These are phyloP conservation scores for Fusarium chlamydosporum DNA, from an alignment of 2,329 filamentous ascomycete genomes.

Conservation along the genomic window DNA sequence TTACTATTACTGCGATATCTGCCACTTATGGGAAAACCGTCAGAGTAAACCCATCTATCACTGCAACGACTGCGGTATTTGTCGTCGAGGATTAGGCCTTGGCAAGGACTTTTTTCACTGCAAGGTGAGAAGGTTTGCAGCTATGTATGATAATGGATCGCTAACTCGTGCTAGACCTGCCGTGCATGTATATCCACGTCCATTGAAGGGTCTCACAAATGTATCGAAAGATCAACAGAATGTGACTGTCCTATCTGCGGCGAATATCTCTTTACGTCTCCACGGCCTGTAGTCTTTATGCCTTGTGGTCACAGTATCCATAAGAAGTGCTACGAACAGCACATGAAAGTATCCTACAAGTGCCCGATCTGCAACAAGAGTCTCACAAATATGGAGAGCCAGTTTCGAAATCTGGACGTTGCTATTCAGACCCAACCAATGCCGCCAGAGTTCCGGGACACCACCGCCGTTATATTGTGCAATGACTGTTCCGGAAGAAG, in stretches of 20 bases:
- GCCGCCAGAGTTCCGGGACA: conserved; percentile 85
- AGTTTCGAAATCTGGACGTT: conserved; percentile 91
- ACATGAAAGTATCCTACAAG: conserved; percentile 92
- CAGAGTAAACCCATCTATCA: conserved; percentile 93
- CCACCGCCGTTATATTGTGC: conserved; percentile 86
- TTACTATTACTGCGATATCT: conserved; percentile 93
- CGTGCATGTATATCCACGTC: conserved; percentile 94
- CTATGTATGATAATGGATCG: not conserved
- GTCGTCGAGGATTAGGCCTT: conserved; percentile 87
- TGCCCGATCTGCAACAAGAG: conserved; percentile 98
- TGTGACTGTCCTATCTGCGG: conserved; percentile 97
- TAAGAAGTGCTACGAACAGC: conserved; percentile 86
- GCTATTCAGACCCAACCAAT: conserved; percentile 92
- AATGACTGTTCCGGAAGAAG: conserved; percentile 95
- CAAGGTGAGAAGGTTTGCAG: conserved; percentile 74
- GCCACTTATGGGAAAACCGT: conserved; percentile 98
- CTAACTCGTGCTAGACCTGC: conserved; percentile 73
- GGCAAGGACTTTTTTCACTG: conserved; percentile 99
- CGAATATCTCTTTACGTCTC: conserved; percentile 95
- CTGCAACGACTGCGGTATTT: conserved; percentile 96
- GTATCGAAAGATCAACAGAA: conserved; percentile 93
- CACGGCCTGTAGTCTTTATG: conserved; percentile 91
- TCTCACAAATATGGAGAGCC: conserved; percentile 96
- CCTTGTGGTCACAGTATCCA: conserved; percentile 97
- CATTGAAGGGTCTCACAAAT: conserved; percentile 87